phyloP scores from a whole-genome alignment of 371 early-diverging fungal species.

The Mortierella sp. region DNA sequence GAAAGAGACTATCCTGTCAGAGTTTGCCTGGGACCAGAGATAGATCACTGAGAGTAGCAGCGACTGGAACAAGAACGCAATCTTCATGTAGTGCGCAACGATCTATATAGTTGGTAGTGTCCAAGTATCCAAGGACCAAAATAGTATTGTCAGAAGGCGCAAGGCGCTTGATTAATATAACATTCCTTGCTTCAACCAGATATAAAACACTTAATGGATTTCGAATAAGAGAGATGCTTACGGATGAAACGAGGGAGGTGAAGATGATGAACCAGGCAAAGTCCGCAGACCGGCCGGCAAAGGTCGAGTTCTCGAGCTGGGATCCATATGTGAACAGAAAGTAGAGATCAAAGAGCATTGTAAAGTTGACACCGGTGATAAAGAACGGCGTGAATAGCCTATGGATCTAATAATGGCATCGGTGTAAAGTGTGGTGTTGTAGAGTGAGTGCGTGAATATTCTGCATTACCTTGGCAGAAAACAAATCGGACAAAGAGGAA shows the following conservation, averaged over 20 bases:
- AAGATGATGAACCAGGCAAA: constrained; percentile 79
- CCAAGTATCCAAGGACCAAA: not conserved
- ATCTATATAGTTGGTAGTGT: constrained; percentile 7
- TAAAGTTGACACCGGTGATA: constrained; percentile 64
- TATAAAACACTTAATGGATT: no score
- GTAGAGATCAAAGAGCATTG: constrained; percentile 77
- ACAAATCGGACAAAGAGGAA: not conserved
- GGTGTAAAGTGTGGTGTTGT: no score
- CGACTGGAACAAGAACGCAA: constrained; percentile 59
- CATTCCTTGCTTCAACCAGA: no score
- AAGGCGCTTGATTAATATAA: not conserved
- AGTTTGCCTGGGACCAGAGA: constrained; percentile 82
- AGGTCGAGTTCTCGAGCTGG: constrained; percentile 81
- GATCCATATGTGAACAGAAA: constrained; percentile 81
- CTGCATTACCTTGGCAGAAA: not conserved
- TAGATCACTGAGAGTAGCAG: constrained; percentile 78
- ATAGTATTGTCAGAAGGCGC: not conserved
- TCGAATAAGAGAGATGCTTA: constrained; percentile 16
- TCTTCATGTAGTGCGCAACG: constrained; percentile 31
- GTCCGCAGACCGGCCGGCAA: constrained; percentile 81
- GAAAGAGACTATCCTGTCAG: constrained; percentile 77
- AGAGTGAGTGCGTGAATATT: not conserved
- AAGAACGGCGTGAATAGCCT: constrained; percentile 83
- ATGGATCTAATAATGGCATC: constrained; percentile 73
- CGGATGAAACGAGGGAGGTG: constrained; percentile 47